phyloP scores from a whole-genome alignment of 2,329 filamentous ascomycete genomes.

The Byssoonygena ceratinophila region DNA sequence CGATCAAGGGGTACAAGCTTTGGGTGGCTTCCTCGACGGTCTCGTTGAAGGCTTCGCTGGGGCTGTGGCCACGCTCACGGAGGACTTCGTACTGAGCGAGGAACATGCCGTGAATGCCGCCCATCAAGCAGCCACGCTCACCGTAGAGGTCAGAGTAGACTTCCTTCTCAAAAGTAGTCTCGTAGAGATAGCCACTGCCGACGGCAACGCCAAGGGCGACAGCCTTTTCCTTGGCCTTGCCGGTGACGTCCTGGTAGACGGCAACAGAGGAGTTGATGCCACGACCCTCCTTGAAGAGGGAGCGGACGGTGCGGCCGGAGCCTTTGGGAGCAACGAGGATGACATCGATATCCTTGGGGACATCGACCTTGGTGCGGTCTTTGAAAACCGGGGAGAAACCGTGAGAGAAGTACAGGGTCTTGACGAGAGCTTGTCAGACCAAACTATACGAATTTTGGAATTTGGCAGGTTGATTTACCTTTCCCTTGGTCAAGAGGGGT shows the following conservation, averaged over 20 bases:
- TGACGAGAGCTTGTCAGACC: background rate
- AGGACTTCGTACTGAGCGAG: slow-evolving; percentile 99
- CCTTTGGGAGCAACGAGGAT: slow-evolving; percentile 99
- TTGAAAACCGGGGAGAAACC: slow-evolving; percentile 99
- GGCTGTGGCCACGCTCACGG: slow-evolving; percentile 93
- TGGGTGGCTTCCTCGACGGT: slow-evolving; percentile 99
- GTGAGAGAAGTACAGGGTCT: slow-evolving; percentile 99
- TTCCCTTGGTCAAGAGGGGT: slow-evolving; percentile 96
- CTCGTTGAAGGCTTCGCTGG: slow-evolving; percentile 99
- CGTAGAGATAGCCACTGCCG: slow-evolving; percentile 96
- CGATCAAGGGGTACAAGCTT: slow-evolving; percentile 94
- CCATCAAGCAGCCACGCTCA: slow-evolving; percentile 99
- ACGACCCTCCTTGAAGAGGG: slow-evolving; percentile 96
- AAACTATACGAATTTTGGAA: background rate
- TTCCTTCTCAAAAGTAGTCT: slow-evolving; percentile 99
- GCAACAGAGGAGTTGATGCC: slow-evolving; percentile 99
- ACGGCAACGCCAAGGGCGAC: slow-evolving; percentile 93
- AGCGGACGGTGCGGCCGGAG: slow-evolving; percentile 95
- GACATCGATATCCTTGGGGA: slow-evolving; percentile 90
- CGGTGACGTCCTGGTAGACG: slow-evolving; percentile 96
- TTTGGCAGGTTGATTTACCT: slow-evolving; percentile 48
- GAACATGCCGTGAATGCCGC: slow-evolving; percentile 99
- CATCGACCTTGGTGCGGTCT: slow-evolving; percentile 96
- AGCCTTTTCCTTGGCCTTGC: slow-evolving; percentile 96
- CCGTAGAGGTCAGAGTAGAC: slow-evolving; percentile 99